Base-by-base conservation (phyloP, 257 asterid genomes). In the Solanum piurae region DNA sequence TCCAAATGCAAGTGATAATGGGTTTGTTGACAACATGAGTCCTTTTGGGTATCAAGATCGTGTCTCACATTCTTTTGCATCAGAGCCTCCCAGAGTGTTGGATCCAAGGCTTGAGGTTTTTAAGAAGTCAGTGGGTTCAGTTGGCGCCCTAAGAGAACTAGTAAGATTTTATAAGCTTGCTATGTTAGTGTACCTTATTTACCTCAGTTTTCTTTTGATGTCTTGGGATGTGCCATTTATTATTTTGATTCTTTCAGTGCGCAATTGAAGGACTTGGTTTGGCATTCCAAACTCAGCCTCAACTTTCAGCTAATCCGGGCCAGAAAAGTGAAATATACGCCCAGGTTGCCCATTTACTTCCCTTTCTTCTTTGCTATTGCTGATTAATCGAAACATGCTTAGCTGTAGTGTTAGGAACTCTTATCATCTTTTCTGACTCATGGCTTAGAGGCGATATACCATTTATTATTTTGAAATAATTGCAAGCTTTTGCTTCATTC, bases 231-330 rank as follows among this genome's bases (percentile, higher is more conserved):
- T 88, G 86, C 58, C 42, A 86, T 8, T 83, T 42, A 86, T 85
- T 27, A 69, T 88, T 58, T 82, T 89, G 91, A 92, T 88, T 87
- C 86, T 89, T 72, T 40, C 91, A 97, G 99, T 94, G 99, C 83
- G 86, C 90, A 86, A 89, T 89, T 87, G 98, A 97, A 92, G 99
- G 99, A 85, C 92, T 95, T 86, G 88, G 88, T 88, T 89, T 97
- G 85, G 94, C 92, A 87, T 97, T 92, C 89, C 98, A 93, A 93
- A 92, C 95, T 74, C 98, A 93, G 89, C 98, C 98, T 87, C 98
- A 96, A 87, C 91, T 93, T 87, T 93, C 96, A 20, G 93, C 91
- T 86, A 93, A 90, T 90, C 93, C 94, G 9, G 93, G 94, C 88
- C 95, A 90, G 93, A 96, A 88, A 92, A 93, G 90, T 34, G 99